Evolutionary conservation across 139 green algal genomes (phyloP), one percentile per base, ranked within the genome.

Genomic region (Yamagishiella unicocca): DNA sequence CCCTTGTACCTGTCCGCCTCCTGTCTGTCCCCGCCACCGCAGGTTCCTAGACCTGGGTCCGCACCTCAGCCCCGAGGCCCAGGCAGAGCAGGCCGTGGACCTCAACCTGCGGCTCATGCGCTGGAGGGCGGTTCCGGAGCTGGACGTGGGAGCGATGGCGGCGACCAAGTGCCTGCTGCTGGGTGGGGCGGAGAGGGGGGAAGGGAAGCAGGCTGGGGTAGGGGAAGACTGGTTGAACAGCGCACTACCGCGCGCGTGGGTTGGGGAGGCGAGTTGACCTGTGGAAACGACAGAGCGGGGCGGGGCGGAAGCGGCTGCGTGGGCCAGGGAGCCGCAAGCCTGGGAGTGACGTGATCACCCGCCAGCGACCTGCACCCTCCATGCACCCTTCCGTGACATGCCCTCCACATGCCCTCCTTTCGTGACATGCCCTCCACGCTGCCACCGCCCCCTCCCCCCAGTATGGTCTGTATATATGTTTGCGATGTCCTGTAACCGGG

Each of bases 31-130:
- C 17, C n/a, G n/a, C n/a, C 40, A 2, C 54, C 35, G 7, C 85
- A 85, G 85, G 46, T 67, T 68, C 27, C 43, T 90, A 58, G 71
- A 87, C 43, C 87, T 90, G 71, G 37, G 33, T 35, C 43, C 79
- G 0, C 78, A 84, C 53, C 37, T 90, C 42, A 38, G 61, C 19
- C 82, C 87, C 25, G 54, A 80, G n/a, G 70, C 77, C 31, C 82
- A 85, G 64, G 88, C 88, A 24, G 88, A 91, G 54, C 66, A 53
- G 70, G 90, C 90, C 31, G 94, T 99, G 38, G 92, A 98, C 72
- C 95, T 99, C 24, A 99, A 99, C 94, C 92, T 99, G 73, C 93
- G 94, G 14, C 94, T 99, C 22, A 99, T 99, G 98, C 91, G 95
- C 37, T 99, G 98, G 98, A 92, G 98, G 10, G 95, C 97, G 17